phyloP scores from a whole-genome alignment of 2,329 filamentous ascomycete species.

The Cladosporium cucumerinum region DNA sequence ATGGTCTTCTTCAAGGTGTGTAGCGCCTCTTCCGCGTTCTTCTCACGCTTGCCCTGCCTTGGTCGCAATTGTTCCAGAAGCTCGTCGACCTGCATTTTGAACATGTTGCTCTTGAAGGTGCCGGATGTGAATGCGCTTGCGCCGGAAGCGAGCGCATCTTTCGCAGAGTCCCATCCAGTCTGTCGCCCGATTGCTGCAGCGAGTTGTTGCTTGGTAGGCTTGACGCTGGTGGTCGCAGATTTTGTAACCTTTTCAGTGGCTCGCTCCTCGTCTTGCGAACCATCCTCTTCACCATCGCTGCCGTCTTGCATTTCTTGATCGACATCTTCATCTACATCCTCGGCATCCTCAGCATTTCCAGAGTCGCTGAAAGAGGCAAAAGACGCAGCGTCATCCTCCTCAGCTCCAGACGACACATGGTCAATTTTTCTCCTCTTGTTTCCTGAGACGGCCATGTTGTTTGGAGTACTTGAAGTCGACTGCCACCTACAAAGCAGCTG shows the following conservation, averaged over 20 bases:
- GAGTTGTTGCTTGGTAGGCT: constrained; percentile 6
- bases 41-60: constrained; percentile 56
- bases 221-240: constrained; percentile 13
- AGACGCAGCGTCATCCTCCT: constrained; percentile 29
- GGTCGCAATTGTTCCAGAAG: constrained; percentile 56
- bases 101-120: constrained; percentile 63
- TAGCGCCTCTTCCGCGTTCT: constrained; percentile 52
- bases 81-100: constrained; percentile 66
- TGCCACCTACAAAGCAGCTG: background rate
- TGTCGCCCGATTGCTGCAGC: constrained; percentile 13
- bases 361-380: constrained; percentile 32
- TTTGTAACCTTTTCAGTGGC: constrained; percentile 18
- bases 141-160: constrained; percentile 18
- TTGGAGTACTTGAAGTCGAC: background rate
- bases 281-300: constrained; percentile 5
- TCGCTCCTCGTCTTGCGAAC: constrained; percentile 18
- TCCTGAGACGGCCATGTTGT: constrained; percentile 31
- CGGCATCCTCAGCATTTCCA: constrained; percentile 16
- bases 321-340: constrained; percentile 16
- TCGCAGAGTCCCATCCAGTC: constrained; percentile 16
- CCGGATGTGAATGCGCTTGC: constrained; percentile 38
- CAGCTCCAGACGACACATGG: constrained; percentile 31
- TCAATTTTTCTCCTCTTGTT: constrained; percentile 36
- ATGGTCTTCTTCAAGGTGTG: constrained; percentile 55
- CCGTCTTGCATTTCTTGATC: constrained; percentile 18